Conservation (phyloP, 768 basidiomycete genomes). For the Phaffia australis region DNA sequence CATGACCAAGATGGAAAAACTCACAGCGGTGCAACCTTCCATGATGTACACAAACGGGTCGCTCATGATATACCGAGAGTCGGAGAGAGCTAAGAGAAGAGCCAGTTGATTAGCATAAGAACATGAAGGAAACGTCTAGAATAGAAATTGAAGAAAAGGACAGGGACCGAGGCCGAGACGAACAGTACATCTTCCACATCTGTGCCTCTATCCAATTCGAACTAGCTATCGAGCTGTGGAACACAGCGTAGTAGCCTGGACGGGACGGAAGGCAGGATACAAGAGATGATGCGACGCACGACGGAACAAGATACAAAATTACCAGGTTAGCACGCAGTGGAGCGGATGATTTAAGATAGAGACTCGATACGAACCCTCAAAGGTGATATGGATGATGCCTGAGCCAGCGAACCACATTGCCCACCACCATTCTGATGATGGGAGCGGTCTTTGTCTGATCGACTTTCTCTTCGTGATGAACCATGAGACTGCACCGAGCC, state of each 20-base stretch:
- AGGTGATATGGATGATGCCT: slow-evolving; percentile 16
- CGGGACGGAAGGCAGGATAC: not conserved
- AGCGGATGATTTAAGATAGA: not conserved
- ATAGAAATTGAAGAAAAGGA: not conserved
- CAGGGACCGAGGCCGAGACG: not conserved
- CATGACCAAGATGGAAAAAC: not conserved
- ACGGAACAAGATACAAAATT: not conserved
- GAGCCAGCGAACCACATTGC: slow-evolving; percentile 15
- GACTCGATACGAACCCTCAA: slow-evolving; percentile 20
- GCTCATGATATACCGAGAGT: slow-evolving; percentile 22
- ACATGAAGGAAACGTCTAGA: not conserved
- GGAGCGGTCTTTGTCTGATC: not conserved
- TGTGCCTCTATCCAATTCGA: slow-evolving; percentile 12
- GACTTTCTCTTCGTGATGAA: not conserved
- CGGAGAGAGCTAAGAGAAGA: slow-evolving; percentile 1
- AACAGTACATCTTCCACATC: slow-evolving; percentile 27
- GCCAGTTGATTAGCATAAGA: not conserved
- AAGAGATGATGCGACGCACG: not conserved
- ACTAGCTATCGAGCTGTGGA: slow-evolving; percentile 7
- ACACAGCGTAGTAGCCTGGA: slow-evolving; percentile 24
- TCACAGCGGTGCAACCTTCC: slow-evolving; percentile 24
- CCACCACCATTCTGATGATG: slow-evolving; percentile 5
- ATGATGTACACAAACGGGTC: slow-evolving; percentile 24
- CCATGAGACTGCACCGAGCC: not conserved
- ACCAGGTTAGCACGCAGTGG: not conserved